These are phyloP conservation scores for Thraustotheca clavata DNA, from an alignment of 352 stramenopile species.

Conservation along the genomic window DNA sequence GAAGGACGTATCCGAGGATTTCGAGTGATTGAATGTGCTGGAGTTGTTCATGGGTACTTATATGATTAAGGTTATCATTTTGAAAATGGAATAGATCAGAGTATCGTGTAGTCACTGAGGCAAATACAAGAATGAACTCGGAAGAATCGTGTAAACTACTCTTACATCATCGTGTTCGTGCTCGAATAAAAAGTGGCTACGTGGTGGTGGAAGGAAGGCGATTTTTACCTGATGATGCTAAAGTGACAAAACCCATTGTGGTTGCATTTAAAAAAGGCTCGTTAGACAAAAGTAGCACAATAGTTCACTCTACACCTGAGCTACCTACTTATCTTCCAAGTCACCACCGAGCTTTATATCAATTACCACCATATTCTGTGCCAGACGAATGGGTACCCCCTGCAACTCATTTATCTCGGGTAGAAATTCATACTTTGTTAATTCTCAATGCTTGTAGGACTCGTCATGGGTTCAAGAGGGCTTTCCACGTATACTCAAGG, in stretches of 20 bases:
- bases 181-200: background rate
- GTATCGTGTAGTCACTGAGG: constrained; percentile 10
- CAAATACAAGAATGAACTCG: constrained; percentile 1
- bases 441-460: background rate
- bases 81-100: background rate
- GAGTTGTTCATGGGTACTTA: constrained; percentile 6
- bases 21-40: background rate
- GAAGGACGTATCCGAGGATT: background rate
- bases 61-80: background rate
- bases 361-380: background rate
- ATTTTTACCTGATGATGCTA: background rate
- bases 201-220: constrained; percentile 9
- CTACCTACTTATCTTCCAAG: background rate
- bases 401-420: no score
- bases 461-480: constrained; percentile 10
- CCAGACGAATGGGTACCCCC: background rate
- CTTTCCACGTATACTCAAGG: no score
- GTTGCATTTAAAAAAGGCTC: background rate
- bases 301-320: constrained; percentile 7
- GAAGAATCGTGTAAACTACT: background rate
- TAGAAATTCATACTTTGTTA: background rate
- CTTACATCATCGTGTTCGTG: background rate
- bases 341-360: constrained; percentile 5
- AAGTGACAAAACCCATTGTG: background rate
- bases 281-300: constrained; percentile 17